Conservation (phyloP, 495 filamentous ascomycete genomes). For the Penicillium goetzii region DNA sequence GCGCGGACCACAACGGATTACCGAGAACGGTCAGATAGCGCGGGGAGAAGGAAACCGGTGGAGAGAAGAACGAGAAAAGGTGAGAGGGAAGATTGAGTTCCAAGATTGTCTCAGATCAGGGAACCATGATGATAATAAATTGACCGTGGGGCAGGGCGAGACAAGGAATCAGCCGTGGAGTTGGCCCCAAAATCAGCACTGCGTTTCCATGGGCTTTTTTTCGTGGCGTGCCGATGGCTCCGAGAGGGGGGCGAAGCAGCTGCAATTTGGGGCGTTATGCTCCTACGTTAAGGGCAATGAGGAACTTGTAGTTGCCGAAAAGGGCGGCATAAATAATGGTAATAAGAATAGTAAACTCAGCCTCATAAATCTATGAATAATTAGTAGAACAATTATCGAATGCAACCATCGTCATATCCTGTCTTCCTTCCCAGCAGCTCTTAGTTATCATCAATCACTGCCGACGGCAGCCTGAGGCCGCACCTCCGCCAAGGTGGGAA, state of each 20-base stretch:
- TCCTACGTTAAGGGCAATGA: background rate
- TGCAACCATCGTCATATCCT: background rate
- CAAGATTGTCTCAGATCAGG: conserved; percentile 11
- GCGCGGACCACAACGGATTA: conserved; percentile 23
- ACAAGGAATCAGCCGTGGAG: background rate
- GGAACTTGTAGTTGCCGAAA: background rate
- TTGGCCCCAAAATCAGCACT: conserved; percentile 4
- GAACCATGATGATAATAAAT: background rate
- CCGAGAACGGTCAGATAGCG: conserved; percentile 27
- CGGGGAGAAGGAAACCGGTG: conserved; percentile 8
- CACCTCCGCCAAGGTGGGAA: conserved; percentile 6
- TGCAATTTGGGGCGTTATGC: background rate
- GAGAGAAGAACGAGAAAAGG: conserved; percentile 12
- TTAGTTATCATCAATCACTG: background rate
- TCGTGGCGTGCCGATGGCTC: conserved; percentile 18
- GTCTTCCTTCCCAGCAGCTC: background rate
- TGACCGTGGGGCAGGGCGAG: background rate
- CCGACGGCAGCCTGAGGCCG: background rate
- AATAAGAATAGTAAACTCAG: background rate
- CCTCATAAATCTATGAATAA: background rate
- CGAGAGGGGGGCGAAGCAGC: conserved; percentile 11
- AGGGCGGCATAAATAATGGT: background rate
- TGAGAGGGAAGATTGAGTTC: conserved; percentile 1
- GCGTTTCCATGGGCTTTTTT: conserved; percentile 17
- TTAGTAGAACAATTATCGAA: background rate